A percentile compares a stretch with the other conserved stretches of the same genome.
Evolutionary conservation across 441 rosid genomes (phyloP).

Genomic region (Bocquillonia castaneifolia): DNA sequence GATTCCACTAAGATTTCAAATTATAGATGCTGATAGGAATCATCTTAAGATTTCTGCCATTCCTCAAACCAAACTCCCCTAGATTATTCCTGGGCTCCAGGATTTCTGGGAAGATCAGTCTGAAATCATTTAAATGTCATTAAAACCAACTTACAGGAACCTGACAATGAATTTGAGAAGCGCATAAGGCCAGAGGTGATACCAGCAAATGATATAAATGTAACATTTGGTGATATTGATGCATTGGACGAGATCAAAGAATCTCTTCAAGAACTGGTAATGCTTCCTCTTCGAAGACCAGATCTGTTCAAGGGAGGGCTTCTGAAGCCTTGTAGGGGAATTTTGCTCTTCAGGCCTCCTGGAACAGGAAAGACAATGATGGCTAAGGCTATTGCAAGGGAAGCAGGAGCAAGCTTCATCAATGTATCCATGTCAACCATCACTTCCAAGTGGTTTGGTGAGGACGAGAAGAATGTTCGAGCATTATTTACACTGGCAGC

Average conservation of each 20-base stretch:
- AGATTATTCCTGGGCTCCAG: background rate
- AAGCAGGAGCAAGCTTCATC: constrained; percentile 97
- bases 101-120: background rate
- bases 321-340: constrained; percentile 89
- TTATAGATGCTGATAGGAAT: constrained; percentile 7
- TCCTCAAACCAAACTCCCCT: background rate
- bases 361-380: constrained; percentile 99
- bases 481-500: constrained; percentile 99
- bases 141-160: no score
- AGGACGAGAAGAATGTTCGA: constrained; percentile 97
- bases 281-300: constrained; percentile 99
- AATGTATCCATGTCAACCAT: constrained; percentile 99
- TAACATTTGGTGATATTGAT: constrained; percentile 93
- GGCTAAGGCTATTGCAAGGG: constrained; percentile 99
- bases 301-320: constrained; percentile 87
- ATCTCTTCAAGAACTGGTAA: constrained; percentile 94
- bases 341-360: constrained; percentile 96
- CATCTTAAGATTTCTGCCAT: background rate
- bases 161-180: constrained; percentile 98
- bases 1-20: background rate
- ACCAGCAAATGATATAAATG: constrained; percentile 94
- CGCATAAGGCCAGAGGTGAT: constrained; percentile 92
- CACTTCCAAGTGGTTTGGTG: constrained; percentile 99
- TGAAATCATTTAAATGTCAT: no score
- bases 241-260: constrained; percentile 97